Conservation (phyloP, 129 eudicot genomes). For the Helichrysum umbraculigerum region DNA sequence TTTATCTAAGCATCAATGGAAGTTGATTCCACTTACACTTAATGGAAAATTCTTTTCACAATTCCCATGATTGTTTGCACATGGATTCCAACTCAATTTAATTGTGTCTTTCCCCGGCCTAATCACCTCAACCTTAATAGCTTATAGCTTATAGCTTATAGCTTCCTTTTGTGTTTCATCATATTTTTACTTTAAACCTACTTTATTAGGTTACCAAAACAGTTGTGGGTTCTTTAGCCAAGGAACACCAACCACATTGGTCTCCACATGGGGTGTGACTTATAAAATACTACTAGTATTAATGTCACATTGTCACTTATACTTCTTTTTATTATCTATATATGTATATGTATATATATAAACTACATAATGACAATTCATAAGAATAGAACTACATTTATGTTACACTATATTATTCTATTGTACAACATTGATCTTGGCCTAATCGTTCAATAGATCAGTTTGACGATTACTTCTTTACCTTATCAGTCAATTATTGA, state of each 20-base stretch:
- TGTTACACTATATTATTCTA: too few relatives aligned
- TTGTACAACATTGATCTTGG: too few relatives aligned
- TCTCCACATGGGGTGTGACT: constrained; percentile 70
- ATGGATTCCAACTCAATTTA: constrained; percentile 55
- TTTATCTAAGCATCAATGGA: constrained; percentile 3
- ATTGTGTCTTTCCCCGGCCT: constrained; percentile 22
- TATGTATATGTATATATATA: too few relatives aligned
- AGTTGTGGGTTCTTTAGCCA: constrained; percentile 36
- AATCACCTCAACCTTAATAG: constrained; percentile 29
- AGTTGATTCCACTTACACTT: constrained; percentile 27
- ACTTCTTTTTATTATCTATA: too few relatives aligned
- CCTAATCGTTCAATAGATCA: too few relatives aligned
- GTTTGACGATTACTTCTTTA: too few relatives aligned
- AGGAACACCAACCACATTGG: constrained; percentile 65
- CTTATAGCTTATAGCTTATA: constrained; percentile 12
- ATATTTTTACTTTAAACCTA: constrained; percentile 20
- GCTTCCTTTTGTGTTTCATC: constrained; percentile 14
- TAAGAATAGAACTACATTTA: too few relatives aligned
- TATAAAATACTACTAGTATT: too few relatives aligned
- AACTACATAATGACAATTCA: too few relatives aligned
- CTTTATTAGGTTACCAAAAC: constrained; percentile 23
- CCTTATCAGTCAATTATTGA: too few relatives aligned
- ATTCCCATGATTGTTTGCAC: constrained; percentile 48
- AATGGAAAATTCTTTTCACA: constrained; percentile 21
- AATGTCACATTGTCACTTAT: too few relatives aligned